Evolutionary conservation across 495 filamentous ascomycete species (phyloP).

Genomic region (Margaritispora aquatica): DNA sequence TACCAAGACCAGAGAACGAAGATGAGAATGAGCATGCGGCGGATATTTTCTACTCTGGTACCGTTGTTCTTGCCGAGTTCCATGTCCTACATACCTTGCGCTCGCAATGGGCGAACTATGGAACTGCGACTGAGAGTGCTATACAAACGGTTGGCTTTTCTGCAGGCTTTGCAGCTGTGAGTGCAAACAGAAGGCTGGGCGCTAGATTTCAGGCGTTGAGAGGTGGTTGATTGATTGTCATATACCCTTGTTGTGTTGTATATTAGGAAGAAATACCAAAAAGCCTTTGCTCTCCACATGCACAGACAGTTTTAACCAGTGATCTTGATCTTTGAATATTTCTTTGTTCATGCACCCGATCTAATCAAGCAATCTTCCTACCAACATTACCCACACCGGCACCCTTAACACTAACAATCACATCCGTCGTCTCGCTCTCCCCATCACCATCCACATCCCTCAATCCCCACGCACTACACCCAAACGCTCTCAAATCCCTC

Average conservation of each 20-base stretch:
- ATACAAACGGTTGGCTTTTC: conserved; percentile 44
- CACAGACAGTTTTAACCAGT: background rate
- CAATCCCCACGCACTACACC: conserved; percentile 81
- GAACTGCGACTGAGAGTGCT: conserved; percentile 40
- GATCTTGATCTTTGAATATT: background rate
- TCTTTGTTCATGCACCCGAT: conserved; percentile 13
- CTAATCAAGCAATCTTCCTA: conserved; percentile 71
- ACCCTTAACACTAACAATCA: conserved; percentile 88
- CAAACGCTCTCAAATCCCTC: conserved; percentile 79
- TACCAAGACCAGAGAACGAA: conserved; percentile 23
- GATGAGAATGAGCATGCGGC: conserved; percentile 34
- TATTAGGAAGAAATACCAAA: background rate
- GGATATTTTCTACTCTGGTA: conserved; percentile 60
- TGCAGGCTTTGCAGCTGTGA: conserved; percentile 26
- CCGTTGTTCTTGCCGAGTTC: conserved; percentile 62
- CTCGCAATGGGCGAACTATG: conserved; percentile 53
- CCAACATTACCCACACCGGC: conserved; percentile 94
- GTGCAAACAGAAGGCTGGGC: conserved; percentile 10
- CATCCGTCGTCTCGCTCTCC: conserved; percentile 42
- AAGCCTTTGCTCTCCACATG: background rate
- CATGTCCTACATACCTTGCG: conserved; percentile 60
- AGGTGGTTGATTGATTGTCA: background rate
- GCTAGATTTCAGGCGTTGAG: conserved; percentile 15
- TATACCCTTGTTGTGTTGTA: background rate
- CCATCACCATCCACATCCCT: conserved; percentile 66